Conservation (phyloP, 495 filamentous ascomycete species). For the Penicillium psychrofluorescens region DNA sequence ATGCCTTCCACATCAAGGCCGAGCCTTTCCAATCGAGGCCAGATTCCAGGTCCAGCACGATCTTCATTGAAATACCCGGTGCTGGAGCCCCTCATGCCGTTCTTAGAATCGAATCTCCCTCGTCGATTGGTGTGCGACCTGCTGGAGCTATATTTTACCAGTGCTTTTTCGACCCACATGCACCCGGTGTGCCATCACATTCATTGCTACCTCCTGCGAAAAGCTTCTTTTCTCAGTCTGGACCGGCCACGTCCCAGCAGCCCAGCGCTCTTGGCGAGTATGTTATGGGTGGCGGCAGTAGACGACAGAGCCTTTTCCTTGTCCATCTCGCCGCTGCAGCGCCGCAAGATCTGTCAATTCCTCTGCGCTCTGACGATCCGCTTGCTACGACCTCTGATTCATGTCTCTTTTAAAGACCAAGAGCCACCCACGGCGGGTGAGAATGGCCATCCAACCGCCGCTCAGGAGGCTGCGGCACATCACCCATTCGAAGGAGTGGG, state of each 20-base stretch:
- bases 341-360: conserved; percentile 85
- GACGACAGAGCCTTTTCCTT: conserved; percentile 86
- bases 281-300: conserved; percentile 91
- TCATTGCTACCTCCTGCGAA: conserved; percentile 84
- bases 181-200: conserved; percentile 89
- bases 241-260: conserved; percentile 75
- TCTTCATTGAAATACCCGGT: conserved; percentile 70
- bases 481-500: conserved; percentile 56
- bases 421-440: conserved; percentile 18
- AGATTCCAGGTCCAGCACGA: conserved; percentile 9
- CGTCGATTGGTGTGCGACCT: conserved; percentile 75
- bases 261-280: conserved; percentile 82
- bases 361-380: conserved; percentile 81
- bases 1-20: conserved; percentile 5
- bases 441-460: conserved; percentile 20
- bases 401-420: conserved; percentile 44
- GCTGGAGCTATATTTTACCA: conserved; percentile 81
- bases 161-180: conserved; percentile 76
- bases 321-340: conserved; percentile 74
- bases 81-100: conserved; percentile 72
- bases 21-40: conserved; percentile 3
- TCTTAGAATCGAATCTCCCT: conserved; percentile 66
- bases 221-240: conserved; percentile 76
- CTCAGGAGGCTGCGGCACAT: conserved; percentile 21
- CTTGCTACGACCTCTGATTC: conserved; percentile 79